Evolutionary conservation across 2,329 filamentous ascomycete genomes (phyloP).

Genomic region (Lasiodiplodia gonubiensis): DNA sequence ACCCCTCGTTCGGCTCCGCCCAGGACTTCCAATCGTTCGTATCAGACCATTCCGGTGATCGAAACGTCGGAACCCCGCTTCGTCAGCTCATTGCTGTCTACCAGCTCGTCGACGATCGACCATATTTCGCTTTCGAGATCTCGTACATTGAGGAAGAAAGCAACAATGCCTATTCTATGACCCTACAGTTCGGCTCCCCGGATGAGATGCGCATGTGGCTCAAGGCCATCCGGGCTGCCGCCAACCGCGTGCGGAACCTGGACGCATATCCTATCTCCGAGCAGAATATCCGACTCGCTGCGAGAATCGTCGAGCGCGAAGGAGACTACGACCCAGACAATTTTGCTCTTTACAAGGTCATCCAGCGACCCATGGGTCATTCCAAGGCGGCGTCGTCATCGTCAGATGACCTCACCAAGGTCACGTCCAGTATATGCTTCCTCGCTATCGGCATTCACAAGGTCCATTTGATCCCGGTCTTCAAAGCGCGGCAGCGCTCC

Average conservation of each 20-base stretch:
- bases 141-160: constrained; percentile 71
- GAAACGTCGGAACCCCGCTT: constrained; percentile 64
- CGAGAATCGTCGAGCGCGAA: constrained; percentile 67
- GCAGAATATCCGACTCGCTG: constrained; percentile 67
- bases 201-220: constrained; percentile 72
- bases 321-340: constrained; percentile 71
- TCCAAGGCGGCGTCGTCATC: constrained; percentile 64
- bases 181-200: constrained; percentile 67
- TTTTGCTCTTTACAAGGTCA: constrained; percentile 72
- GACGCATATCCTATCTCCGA: constrained; percentile 61
- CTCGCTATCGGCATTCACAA: constrained; percentile 73
- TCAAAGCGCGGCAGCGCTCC: constrained; percentile 61
- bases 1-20: constrained; percentile 64
- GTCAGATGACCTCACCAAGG: constrained; percentile 69
- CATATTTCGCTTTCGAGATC: constrained; percentile 70
- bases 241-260: constrained; percentile 60
- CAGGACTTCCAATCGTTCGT: constrained; percentile 64
- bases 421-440: constrained; percentile 69
- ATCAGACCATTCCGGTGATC: constrained; percentile 58
- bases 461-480: constrained; percentile 70
- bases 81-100: constrained; percentile 72
- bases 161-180: constrained; percentile 65
- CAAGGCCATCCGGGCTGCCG: constrained; percentile 64
- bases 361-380: constrained; percentile 66
- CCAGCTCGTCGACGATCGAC: constrained; percentile 69